Evolutionary conservation across 1,284 basidiomycete genomes (phyloP), one percentile per base, ranked within the genome.

Genomic region (Ceratobasidium sp.): DNA sequence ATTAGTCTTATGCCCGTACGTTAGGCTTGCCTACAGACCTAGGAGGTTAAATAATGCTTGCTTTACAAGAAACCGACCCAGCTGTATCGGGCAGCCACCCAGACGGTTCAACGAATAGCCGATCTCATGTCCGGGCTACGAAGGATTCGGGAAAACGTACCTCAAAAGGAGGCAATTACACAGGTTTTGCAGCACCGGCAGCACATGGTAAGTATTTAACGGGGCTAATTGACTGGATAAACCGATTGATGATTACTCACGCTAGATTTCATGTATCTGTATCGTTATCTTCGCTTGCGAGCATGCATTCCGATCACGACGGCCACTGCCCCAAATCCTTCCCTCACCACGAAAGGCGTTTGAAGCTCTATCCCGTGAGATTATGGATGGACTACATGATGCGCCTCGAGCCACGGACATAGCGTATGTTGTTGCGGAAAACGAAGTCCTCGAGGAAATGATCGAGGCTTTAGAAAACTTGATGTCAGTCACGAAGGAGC

Each of bases 301-400:
- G 78, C 86, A 89, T 62, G 88, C 87, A 3, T 89, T 89, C 81
- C 83, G 85, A 7, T 86, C 86, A 5, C 85, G 87, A 48, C 87
- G 87, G 75, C 86, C 87, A 5, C 84, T 90, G 4, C 88, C 88
- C 0, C 88, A 89, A 80, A 89, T 88, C 79, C 83, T 89, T 6
- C 88, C 89, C 0, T 89, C 88, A 1, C 83, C 86, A 1, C 83
- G 86, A 17, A 84, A 86, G 78, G 87, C 89, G n/a, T 82, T 87
- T 26, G 80, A 82, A 13, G 81, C 81, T 4, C 83, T 89, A 0
- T 84, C 86, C 69, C 80, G 80, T 0, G 83, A 85, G 48, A 84
- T 66, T 33, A 76, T 76, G 73, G 73, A 76, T 20, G 50, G 59
- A 1, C 50, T 76, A 4, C 62, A 76, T 2, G 54, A 67, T 23